Evolutionary conservation across 169 alveolate species (phyloP), one percentile per base, ranked within the genome.

Genomic region (Plasmodium blacklocki): DNA sequence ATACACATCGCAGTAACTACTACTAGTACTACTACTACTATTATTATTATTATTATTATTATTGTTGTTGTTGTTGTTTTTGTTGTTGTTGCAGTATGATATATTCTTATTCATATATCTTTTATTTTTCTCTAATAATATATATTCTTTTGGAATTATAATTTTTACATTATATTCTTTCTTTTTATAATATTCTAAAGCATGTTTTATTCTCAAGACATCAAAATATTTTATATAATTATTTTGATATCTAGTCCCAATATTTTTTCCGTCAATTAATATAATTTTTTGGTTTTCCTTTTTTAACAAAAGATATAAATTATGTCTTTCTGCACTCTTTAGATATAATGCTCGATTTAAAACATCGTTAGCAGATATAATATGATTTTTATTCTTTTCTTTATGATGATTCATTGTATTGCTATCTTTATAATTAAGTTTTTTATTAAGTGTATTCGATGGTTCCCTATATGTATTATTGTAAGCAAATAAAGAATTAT

Each of bases 161-260:
- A 76, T 50, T 43, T 76, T 62, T 32, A 76, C 88, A 45, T 23
- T 45, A 76, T 64, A 76, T 43, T 47, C 58, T 54, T 63, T 76
- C 9, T 26, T 3, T n/a, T 8, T 62, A 43, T 76, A 76, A 43
- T 76, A 76, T 14, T 76, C 76, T 26, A 76, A 67, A 18, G 64
- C 88, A 21, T 50, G 52, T n/a, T 76, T 76, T n/a, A 76, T 76
- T 14, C 88, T 15, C 63, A 63, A 76, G 7, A 67, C 32, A 12
- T 76, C 88, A 39, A 76, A 76, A 76, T 76, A 76, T 63, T 58
- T 76, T 62, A 47, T 76, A 32, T 76, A 76, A 43, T 76, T 76
- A 67, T 66, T 43, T 54, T 76, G 64, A 54, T 76, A 76, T 19
- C 88, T 45, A 14, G 88, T 76, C 0, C 88, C 88, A 11, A 76